Base-by-base conservation (phyloP, 2,329 filamentous ascomycete genomes). In the Lizonia empirigonia region DNA sequence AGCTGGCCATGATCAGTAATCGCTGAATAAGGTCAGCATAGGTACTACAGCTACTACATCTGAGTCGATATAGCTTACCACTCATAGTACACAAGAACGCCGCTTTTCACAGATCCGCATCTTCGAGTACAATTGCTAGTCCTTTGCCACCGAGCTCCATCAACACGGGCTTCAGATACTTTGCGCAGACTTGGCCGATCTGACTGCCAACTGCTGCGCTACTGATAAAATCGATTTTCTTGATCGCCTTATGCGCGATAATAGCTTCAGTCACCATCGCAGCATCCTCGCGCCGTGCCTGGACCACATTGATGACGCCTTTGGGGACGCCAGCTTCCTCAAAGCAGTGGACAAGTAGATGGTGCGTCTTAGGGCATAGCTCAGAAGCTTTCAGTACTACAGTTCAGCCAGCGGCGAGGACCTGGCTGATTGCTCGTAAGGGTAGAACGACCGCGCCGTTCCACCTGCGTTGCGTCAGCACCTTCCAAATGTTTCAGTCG, bases 81-180 rank as follows among this genome's bases (percentile, higher is more conserved):
- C 63, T 60, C 36, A 61, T 42, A 1, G 59, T 57, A 35, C 63
- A 66, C n/a, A 62, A 37, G n/a, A 15, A 42, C 0, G 63, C 63
- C 5, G 63, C 60, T 22, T 61, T 55, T 24, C 46, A 36, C 15
- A 66, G 13, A 48, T 94, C 82, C 9, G 91, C 90, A 71, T 95
- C 90, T 46, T 89, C 85, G 69, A 88, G 85, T 1, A 95, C 85
- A 53, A 95, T 85, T 2, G 88, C 85, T 0, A 85, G 84, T 1
- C 88, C 87, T 71, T 95, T 95, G 29, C 90, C 90, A 4, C 91
- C 91, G 1, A 95, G 78, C 72, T 95, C 91, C 63, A 94, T 80
- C 2, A 94, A 76, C 0, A 88, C 80, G 0, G 89, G 90, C 77
- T 95, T 95, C 24, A 94, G 77, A 60, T 87, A 75, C 65, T 87